A percentile compares a stretch with the other conserved stretches of the same genome.
Conservation (phyloP, 208 protist species). For the Naegleria lovaniensis region DNA sequence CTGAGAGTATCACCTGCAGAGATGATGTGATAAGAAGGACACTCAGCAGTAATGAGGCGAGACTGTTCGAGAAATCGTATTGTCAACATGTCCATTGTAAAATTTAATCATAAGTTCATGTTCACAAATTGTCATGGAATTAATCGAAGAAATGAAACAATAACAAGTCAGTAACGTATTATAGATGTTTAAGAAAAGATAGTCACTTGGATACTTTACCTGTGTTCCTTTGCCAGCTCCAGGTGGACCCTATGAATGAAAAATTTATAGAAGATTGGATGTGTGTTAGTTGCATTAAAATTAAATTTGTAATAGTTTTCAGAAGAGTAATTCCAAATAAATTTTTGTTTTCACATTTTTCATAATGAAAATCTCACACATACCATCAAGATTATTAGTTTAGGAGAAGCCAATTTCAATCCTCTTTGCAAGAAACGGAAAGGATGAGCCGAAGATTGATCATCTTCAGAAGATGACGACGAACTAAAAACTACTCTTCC, state of each 20-base stretch:
- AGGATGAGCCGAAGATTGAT: background rate
- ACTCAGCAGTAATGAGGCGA: background rate
- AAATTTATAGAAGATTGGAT: too few relatives aligned
- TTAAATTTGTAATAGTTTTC: too few relatives aligned
- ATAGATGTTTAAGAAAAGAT: too few relatives aligned
- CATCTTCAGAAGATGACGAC: background rate
- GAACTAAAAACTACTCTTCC: background rate
- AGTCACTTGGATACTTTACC: background rate
- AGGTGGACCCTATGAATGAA: background rate
- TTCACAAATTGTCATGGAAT: too few relatives aligned
- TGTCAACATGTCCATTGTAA: too few relatives aligned
- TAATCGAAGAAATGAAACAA: too few relatives aligned
- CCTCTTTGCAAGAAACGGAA: background rate
- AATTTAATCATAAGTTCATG: too few relatives aligned
- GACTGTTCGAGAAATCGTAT: background rate
- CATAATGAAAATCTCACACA: too few relatives aligned
- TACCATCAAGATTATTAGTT: background rate
- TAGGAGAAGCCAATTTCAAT: background rate
- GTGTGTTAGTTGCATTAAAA: too few relatives aligned
- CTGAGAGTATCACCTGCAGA: conserved; percentile 2
- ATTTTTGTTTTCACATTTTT: too few relatives aligned
- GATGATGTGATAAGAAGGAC: background rate
- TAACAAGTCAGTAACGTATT: too few relatives aligned
- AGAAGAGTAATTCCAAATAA: too few relatives aligned
- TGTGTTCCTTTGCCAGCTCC: conserved; percentile 12